Evolutionary conservation across 768 basidiomycete species (phyloP).

Genomic region (Crassisporium funariophilum): DNA sequence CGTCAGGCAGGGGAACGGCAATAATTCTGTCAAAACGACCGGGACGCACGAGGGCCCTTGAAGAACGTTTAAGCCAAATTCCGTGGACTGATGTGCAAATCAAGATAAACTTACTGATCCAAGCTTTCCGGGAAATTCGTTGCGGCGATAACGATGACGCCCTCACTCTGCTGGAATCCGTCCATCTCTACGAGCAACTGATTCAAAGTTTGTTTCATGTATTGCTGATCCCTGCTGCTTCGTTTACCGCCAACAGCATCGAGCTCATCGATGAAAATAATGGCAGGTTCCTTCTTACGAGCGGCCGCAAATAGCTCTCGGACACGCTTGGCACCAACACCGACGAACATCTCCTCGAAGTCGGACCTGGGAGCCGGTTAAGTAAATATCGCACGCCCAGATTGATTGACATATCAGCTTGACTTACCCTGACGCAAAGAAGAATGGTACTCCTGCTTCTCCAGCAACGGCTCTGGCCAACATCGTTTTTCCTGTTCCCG

Average conservation of each 20-base stretch:
- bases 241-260: constrained; percentile 94
- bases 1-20: constrained; percentile 91
- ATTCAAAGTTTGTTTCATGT: constrained; percentile 94
- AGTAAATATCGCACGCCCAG: constrained; percentile 10
- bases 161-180: constrained; percentile 91
- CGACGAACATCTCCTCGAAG: constrained; percentile 98
- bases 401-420: constrained; percentile 3
- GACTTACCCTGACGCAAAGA: constrained; percentile 88
- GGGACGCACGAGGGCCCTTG: constrained; percentile 90
- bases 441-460: constrained; percentile 97
- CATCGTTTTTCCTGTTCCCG: constrained; percentile 98
- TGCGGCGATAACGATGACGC: constrained; percentile 94
- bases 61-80: constrained; percentile 4
- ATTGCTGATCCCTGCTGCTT: constrained; percentile 79
- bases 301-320: constrained; percentile 94
- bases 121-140: constrained; percentile 97
- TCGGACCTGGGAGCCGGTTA: constrained; percentile 60
- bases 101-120: constrained; percentile 65
- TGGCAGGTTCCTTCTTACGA: constrained; percentile 92
- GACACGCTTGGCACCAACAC: constrained; percentile 92
- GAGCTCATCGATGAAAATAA: constrained; percentile 97
- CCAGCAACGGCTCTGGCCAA: constrained; percentile 97
- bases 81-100: constrained; percentile 6
- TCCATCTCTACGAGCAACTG: constrained; percentile 98
- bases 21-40: constrained; percentile 96